phyloP scores from a whole-genome alignment of 2,329 filamentous ascomycete species.

The Exophiala xenobiotica region DNA sequence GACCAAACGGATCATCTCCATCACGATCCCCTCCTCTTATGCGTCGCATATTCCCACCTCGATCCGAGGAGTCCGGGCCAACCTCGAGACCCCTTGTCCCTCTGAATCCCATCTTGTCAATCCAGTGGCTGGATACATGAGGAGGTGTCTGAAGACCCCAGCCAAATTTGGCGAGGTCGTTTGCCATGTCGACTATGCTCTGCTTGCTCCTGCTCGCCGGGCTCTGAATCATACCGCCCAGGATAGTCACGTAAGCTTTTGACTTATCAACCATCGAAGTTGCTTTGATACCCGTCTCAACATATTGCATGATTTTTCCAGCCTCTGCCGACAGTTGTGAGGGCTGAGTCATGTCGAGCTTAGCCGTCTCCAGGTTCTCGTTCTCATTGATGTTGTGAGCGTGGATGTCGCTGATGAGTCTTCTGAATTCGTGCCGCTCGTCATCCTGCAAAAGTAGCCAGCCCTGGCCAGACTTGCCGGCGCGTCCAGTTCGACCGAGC shows the following conservation, averaged over 20 bases:
- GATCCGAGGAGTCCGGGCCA: neutral
- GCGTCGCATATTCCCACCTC: neutral
- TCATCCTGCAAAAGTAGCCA: slow-evolving; percentile 61
- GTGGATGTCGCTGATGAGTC: slow-evolving; percentile 55
- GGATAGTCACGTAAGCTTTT: slow-evolving; percentile 35
- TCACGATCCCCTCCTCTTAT: slow-evolving; percentile 7
- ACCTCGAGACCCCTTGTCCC: slow-evolving; percentile 32
- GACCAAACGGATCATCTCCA: slow-evolving; percentile 15
- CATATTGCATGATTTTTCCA: slow-evolving; percentile 31
- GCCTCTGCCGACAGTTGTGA: slow-evolving; percentile 32
- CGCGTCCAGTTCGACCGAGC: slow-evolving; percentile 41
- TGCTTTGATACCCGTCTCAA: slow-evolving; percentile 44
- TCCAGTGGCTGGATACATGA: slow-evolving; percentile 27
- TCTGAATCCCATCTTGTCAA: slow-evolving; percentile 35
- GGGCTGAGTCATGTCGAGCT: slow-evolving; percentile 37
- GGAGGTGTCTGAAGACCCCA: slow-evolving; percentile 49
- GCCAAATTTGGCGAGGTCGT: slow-evolving; percentile 46
- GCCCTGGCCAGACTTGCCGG: slow-evolving; percentile 60
- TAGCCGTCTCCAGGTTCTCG: slow-evolving; percentile 41
- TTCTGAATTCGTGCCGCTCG: slow-evolving; percentile 42
- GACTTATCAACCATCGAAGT: slow-evolving; percentile 33
- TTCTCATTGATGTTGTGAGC: slow-evolving; percentile 47
- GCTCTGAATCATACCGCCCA: slow-evolving; percentile 29
- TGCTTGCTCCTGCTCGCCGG: slow-evolving; percentile 35
- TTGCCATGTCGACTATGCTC: slow-evolving; percentile 44